Evolutionary conservation across 202 grass and related monocot genomes (phyloP).

Genomic region (Dendrocalamus latiflorus): DNA sequence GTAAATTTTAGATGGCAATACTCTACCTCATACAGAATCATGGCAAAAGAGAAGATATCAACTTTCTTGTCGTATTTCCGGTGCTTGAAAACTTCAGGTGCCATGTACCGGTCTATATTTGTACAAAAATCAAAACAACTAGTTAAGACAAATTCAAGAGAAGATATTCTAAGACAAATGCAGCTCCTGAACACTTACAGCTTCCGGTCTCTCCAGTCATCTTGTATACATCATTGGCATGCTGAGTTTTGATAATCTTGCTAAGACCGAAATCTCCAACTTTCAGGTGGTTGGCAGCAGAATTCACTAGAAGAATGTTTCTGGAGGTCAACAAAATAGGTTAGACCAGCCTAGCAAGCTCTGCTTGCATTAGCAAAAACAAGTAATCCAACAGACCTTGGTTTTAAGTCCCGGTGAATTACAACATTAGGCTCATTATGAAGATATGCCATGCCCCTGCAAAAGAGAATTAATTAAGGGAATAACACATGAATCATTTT

Average conservation of each 20-base stretch:
- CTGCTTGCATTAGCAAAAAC: constrained; percentile 18
- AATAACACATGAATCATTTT: constrained; percentile 13
- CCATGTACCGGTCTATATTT: constrained; percentile 89
- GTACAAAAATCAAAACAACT: constrained; percentile 16
- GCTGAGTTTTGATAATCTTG: constrained; percentile 88
- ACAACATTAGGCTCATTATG: constrained; percentile 99
- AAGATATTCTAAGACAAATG: constrained; percentile 12
- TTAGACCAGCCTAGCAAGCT: neutral
- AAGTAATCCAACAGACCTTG: constrained; percentile 54
- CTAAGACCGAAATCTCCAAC: constrained; percentile 99
- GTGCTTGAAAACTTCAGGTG: constrained; percentile 99
- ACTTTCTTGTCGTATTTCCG: constrained; percentile 99
- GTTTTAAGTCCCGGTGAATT: constrained; percentile 93
- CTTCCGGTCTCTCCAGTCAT: constrained; percentile 99
- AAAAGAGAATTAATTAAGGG: constrained; percentile 20
- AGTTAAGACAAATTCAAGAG: constrained; percentile 1
- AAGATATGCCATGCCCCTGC: constrained; percentile 96
- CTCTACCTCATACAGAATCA: constrained; percentile 98
- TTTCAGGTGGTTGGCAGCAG: constrained; percentile 91
- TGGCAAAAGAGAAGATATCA: constrained; percentile 97
- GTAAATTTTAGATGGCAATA: constrained; percentile 15
- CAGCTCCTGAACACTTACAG: constrained; percentile 56
- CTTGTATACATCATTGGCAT: constrained; percentile 95
- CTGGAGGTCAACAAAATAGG: constrained; percentile 38
- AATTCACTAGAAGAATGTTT: constrained; percentile 96